These are phyloP conservation scores for Fusarium tanahbumbuense DNA, from an alignment of 2,329 filamentous ascomycete species.

Conservation along the genomic window DNA sequence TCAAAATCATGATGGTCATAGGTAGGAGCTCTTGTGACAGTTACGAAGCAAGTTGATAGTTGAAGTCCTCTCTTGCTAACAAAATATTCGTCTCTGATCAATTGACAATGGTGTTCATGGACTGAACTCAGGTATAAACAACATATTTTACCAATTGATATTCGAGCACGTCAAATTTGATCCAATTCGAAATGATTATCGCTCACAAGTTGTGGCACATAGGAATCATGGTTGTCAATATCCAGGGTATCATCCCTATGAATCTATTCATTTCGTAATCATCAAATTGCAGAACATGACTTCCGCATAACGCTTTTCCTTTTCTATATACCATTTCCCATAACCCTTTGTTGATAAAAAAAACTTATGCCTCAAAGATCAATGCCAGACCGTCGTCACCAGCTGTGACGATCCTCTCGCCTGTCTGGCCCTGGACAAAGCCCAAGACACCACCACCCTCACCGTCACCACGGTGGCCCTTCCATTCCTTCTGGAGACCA, in stretches of 20 bases:
- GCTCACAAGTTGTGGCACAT: not conserved
- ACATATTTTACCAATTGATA: not conserved
- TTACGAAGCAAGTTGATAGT: not conserved
- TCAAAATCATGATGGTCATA: not conserved
- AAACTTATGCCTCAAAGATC: conserved; percentile 69
- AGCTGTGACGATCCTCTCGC: conserved; percentile 83
- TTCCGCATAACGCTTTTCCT: conserved; percentile 30
- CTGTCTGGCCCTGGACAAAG: conserved; percentile 85
- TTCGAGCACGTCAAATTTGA: not conserved
- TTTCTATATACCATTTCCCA: conserved; percentile 25
- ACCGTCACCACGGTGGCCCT: conserved; percentile 84
- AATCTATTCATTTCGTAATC: conserved; percentile 44
- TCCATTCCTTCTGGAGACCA: conserved; percentile 88
- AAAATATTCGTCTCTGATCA: not conserved
- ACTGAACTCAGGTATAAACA: not conserved
- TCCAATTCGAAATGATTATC: not conserved
- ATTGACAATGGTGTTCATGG: not conserved
- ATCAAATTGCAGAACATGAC: conserved; percentile 37
- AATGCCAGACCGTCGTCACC: conserved; percentile 84
- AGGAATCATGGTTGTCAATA: conserved; percentile 6
- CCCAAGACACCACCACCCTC: conserved; percentile 90
- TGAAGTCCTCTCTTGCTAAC: not conserved
- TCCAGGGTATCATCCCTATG: conserved; percentile 39
- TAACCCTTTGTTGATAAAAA: conserved; percentile 11
- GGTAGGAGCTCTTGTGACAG: not conserved